Base-by-base conservation (phyloP, 2,329 filamentous ascomycete genomes). In the Fusarium ramigenum region DNA sequence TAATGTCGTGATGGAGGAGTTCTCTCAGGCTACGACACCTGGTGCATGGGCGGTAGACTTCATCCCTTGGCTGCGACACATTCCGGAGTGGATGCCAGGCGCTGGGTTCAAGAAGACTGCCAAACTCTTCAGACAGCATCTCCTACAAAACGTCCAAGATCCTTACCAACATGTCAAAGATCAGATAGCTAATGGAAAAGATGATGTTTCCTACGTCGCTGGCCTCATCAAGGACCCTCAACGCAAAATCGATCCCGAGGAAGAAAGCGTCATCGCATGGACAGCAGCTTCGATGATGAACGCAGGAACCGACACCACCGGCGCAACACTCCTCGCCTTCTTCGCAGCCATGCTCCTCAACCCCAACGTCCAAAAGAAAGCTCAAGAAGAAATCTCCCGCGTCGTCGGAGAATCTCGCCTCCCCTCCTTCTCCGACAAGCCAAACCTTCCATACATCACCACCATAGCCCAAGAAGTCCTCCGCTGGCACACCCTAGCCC, bases 311-410 rank as follows among this genome's bases (percentile, higher is more conserved):
- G 82, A 83, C 37, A 81, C 79, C 0, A 76, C 77, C 0, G 74
- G 79, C 1, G 70, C 78, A 1, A 75, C 78, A 0, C 58, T 83
- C 9, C 64, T 76, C 15, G 81, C 79, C 70, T 77, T 83, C 16
- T 77, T 86, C 3, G 79, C 85, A 25, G 87, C 87, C 10, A 87
- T 88, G 85, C 72, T 82, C 0, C 70, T 85, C 2, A 80, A 82
- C 21, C 80, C 80, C 4, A 80, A 80, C 2, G 83, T 86, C 0
- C 85, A 87, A 66, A 82, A 75, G 65, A 78, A 76, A 42, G 85
- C 82, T 0, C 84, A 84, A 42, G 70, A 73, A 1, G 83, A 85
- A 49, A 80, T 88, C 8, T 84, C 87, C 49, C 60, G 77, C 0
- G 80, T 87, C 3, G 79, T 86, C 23, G 85, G 86, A 5, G 39